Evolutionary conservation across 495 filamentous ascomycete genomes (phyloP).

Genomic region (Cladorrhinum samala): DNA sequence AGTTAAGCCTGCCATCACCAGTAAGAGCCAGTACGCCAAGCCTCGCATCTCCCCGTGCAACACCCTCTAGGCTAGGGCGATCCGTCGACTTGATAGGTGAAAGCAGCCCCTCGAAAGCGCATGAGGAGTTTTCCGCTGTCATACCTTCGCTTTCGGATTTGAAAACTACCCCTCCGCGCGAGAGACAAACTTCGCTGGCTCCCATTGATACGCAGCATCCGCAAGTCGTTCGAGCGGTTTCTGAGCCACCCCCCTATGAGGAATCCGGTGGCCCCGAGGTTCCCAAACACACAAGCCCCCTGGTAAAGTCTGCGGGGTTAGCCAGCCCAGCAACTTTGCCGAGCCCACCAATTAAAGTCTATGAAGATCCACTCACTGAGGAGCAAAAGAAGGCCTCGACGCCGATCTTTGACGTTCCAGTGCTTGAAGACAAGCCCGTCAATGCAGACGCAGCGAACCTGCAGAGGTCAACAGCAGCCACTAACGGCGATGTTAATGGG

Average conservation of each 20-base stretch:
- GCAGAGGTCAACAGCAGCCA: slow-evolving; percentile 11
- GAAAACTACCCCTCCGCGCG: slow-evolving; percentile 13
- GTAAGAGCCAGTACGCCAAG: slow-evolving; percentile 24
- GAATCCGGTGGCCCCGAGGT: neutral
- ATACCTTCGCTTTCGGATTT: slow-evolving; percentile 27
- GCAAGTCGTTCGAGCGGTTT: neutral
- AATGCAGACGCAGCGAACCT: slow-evolving; percentile 48
- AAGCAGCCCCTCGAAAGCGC: slow-evolving; percentile 30
- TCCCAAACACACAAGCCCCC: slow-evolving; percentile 7
- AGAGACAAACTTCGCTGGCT: neutral
- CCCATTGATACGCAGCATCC: slow-evolving; percentile 14
- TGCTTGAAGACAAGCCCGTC: slow-evolving; percentile 45
- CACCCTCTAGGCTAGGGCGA: slow-evolving; percentile 30
- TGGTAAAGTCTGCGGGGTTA: slow-evolving; percentile 9
- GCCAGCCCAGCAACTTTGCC: slow-evolving; percentile 26
- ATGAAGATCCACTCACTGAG: slow-evolving; percentile 55
- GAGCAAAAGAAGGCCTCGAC: slow-evolving; percentile 37
- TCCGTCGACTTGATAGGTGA: slow-evolving; percentile 6
- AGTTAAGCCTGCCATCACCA: slow-evolving; percentile 35
- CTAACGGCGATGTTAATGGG: slow-evolving; percentile 10
- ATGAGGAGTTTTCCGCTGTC: slow-evolving; percentile 50
- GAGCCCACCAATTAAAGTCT: slow-evolving; percentile 43
- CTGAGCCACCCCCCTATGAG: neutral
- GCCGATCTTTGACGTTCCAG: slow-evolving; percentile 36
- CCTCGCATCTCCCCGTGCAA: slow-evolving; percentile 29